phyloP scores from a whole-genome alignment of 192 early-diverging fungal species.

The Podila verticillata region DNA sequence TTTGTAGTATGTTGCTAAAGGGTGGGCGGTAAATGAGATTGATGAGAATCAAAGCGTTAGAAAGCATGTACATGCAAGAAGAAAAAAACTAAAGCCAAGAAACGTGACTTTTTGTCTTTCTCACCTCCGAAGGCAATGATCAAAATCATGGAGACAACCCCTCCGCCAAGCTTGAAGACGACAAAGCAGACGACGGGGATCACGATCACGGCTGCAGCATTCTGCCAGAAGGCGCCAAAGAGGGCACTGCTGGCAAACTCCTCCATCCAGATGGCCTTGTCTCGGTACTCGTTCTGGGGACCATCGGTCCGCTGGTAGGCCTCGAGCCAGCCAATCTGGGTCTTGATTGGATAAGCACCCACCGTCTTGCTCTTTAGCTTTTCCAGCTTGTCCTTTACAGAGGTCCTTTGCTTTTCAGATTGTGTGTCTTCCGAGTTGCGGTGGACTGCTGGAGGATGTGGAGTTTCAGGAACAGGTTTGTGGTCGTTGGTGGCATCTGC shows the following conservation, averaged over 20 bases:
- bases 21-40: not conserved
- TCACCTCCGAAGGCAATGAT: slow-evolving; percentile 51
- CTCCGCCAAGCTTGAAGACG: slow-evolving; percentile 44
- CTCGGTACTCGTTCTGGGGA: slow-evolving; percentile 39
- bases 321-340: slow-evolving; percentile 46
- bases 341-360: slow-evolving; percentile 24
- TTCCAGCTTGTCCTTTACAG: not conserved
- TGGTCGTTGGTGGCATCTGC: not conserved
- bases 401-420: not conserved
- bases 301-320: slow-evolving; percentile 43
- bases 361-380: slow-evolving; percentile 21
- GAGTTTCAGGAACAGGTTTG: slow-evolving; percentile 18
- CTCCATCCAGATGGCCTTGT: slow-evolving; percentile 51
- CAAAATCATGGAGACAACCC: slow-evolving; percentile 38
- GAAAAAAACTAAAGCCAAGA: too few relatives aligned
- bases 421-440: not conserved
- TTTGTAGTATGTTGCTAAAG: slow-evolving; percentile 74
- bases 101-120: not conserved
- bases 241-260: slow-evolving; percentile 50
- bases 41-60: not conserved
- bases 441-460: not conserved
- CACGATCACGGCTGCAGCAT: slow-evolving; percentile 29
- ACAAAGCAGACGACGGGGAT: slow-evolving; percentile 33
- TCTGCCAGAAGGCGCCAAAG: slow-evolving; percentile 50
- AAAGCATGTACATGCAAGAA: not conserved